phyloP scores from a whole-genome alignment of 2,329 filamentous ascomycete genomes.

The Sphaerostilbella broomeana region DNA sequence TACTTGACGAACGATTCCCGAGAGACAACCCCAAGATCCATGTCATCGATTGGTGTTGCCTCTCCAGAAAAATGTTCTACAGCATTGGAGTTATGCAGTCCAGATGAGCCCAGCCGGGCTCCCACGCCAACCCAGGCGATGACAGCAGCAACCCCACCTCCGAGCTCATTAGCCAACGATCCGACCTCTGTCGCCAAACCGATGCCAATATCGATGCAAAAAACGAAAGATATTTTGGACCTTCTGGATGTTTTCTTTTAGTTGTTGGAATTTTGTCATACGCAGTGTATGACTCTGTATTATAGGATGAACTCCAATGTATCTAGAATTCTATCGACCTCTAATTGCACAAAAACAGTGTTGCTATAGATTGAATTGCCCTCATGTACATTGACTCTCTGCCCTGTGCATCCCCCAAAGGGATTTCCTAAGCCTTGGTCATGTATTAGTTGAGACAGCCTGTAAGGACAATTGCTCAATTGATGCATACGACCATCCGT shows the following conservation, averaged over 20 bases:
- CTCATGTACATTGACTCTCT: too few relatives aligned
- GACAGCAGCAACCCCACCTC: neutral
- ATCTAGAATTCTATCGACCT: neutral
- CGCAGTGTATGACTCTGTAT: neutral
- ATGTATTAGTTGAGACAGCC: neutral
- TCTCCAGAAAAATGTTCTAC: too few relatives aligned
- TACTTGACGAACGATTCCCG: too few relatives aligned
- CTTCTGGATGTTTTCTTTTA: slow-evolving; percentile 3
- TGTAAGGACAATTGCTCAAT: slow-evolving; percentile 10
- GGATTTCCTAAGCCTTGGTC: neutral
- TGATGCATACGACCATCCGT: neutral
- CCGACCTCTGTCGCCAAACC: neutral
- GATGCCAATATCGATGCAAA: neutral
- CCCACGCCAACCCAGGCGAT: neutral
- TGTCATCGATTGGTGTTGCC: too few relatives aligned
- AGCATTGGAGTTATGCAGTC: too few relatives aligned
- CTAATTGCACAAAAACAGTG: neutral
- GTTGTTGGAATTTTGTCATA: too few relatives aligned
- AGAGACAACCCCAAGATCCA: too few relatives aligned
- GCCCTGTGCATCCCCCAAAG: too few relatives aligned
- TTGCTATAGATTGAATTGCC: too few relatives aligned
- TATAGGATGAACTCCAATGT: neutral
- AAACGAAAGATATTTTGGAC: slow-evolving; percentile 3
- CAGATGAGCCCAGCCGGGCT: too few relatives aligned
- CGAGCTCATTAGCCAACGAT: neutral